Base-by-base conservation (phyloP, 2,329 filamentous ascomycete genomes). In the Ustulina deusta region DNA sequence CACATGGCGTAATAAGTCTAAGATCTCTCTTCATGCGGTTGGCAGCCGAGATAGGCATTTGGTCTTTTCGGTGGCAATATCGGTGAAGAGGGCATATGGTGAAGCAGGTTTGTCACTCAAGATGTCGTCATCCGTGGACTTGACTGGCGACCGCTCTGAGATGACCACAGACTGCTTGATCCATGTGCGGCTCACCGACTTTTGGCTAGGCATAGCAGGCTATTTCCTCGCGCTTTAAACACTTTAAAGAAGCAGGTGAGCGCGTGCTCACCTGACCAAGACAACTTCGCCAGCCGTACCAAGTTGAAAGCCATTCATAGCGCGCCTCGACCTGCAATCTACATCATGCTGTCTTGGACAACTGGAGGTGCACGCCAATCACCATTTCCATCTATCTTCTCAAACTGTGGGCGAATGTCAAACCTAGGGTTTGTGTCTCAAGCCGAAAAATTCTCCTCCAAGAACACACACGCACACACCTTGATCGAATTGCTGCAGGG, bases 111-210 rank as follows among this genome's bases (percentile, higher is more conserved):
- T 44, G 40, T 59, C 36, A 44, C 42, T 60, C 44, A 15, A 29
- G 20, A 62, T 68, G 52, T 46, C 52, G 58, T 65, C 57, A 58
- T 46, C 34, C 29, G 49, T 46, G 17, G 44, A 46, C 46, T 36
- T 27, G 15, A 9, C 22, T 11, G n/a, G 25, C 29, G 42, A 32
- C 29, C 9, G 46, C 29, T 34, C 36, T 36, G 13, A 48, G 55
- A 56, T 25, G 25, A 46, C 36, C 36, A 44, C 38, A 34, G 27
- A 58, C 38, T 42, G 36, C 25, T 54, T 44, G 44, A 49, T 25
- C 58, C 69, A 65, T 69, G 65, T 69, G 73, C 61, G 59, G 69
- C 70, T 76, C 75, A 76, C 75, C 75, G 75, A 76, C 75, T 76
- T 76, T 76, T 76, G 68, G 51, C 70, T 62, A 68, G 65, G 61